These are phyloP conservation scores for Leccinum subtestaceum DNA, from an alignment of 768 basidiomycete genomes.

Conservation along the genomic window DNA sequence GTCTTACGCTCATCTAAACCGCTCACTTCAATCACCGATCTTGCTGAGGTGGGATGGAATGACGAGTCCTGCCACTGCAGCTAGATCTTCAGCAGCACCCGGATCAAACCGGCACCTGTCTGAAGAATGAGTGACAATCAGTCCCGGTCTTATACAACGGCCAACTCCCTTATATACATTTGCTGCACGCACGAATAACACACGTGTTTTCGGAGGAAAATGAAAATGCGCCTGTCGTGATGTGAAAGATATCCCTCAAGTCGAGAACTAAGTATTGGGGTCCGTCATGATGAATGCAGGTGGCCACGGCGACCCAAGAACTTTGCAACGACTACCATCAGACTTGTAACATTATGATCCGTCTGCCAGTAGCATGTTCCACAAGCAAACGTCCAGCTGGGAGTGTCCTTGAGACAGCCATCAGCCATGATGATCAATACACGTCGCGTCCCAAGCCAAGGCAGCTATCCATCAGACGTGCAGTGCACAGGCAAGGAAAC, in stretches of 20 bases:
- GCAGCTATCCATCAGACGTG: not conserved
- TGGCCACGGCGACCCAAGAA: too few species aligned
- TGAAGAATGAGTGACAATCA: too few species aligned
- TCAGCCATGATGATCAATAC: not conserved
- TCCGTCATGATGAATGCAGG: too few species aligned
- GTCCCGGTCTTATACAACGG: too few species aligned
- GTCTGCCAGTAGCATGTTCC: not conserved
- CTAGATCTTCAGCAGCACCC: conserved; percentile 51
- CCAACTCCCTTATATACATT: too few species aligned
- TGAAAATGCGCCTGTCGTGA: not conserved
- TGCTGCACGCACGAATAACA: too few species aligned
- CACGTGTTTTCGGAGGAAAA: not conserved
- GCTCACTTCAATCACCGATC: conserved; percentile 73
- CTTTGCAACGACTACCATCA: not conserved
- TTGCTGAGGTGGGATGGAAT: conserved; percentile 88
- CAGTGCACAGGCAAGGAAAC: not conserved
- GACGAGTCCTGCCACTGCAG: conserved; percentile 47
- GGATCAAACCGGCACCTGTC: conserved; percentile 47
- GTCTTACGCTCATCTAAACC: conserved; percentile 87
- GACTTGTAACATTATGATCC: not conserved
- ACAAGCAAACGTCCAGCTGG: not conserved
- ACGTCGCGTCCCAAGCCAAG: not conserved
- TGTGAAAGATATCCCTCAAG: not conserved
- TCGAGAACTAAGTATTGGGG: too few species aligned
- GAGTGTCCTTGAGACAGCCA: not conserved